Evolutionary conservation across 495 filamentous ascomycete species (phyloP).

Genomic region (Chlorociboria aeruginascens): DNA sequence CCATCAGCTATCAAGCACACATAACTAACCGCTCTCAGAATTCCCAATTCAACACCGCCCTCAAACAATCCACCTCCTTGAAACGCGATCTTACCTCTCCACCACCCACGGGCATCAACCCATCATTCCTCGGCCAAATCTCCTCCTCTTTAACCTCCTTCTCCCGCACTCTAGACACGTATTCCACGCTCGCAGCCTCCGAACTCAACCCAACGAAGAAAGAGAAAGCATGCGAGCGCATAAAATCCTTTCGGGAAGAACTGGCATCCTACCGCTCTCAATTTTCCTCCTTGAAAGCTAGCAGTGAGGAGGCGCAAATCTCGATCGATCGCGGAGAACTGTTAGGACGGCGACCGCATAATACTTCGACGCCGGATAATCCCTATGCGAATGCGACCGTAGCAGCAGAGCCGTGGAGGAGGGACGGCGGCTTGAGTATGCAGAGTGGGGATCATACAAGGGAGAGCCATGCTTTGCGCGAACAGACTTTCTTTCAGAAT

Average conservation of each 20-base stretch:
- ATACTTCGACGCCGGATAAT: slow-evolving; percentile 84
- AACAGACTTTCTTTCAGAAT: slow-evolving; percentile 72
- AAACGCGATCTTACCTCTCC: slow-evolving; percentile 62
- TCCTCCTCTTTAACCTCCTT: slow-evolving; percentile 81
- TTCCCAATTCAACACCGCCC: slow-evolving; percentile 87
- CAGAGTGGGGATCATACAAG: slow-evolving; percentile 47
- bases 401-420: slow-evolving; percentile 16
- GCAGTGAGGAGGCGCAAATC: slow-evolving; percentile 62
- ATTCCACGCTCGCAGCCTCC: slow-evolving; percentile 70
- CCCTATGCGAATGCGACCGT: slow-evolving; percentile 61
- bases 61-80: slow-evolving; percentile 83
- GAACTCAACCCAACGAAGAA: slow-evolving; percentile 81
- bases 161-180: slow-evolving; percentile 87
- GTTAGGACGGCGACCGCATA: slow-evolving; percentile 78
- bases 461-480: slow-evolving; percentile 76
- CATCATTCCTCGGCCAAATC: slow-evolving; percentile 57
- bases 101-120: slow-evolving; percentile 37
- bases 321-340: slow-evolving; percentile 71
- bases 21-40: slow-evolving; percentile 39
- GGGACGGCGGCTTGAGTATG: slow-evolving; percentile 19
- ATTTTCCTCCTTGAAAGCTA: slow-evolving; percentile 63
- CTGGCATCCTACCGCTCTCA: slow-evolving; percentile 65
- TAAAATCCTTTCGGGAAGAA: slow-evolving; percentile 76
- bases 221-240: slow-evolving; percentile 76
- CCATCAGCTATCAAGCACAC: neutral